Evolutionary conservation across 129 eudicot species (phyloP).

Genomic region (Chrysanthemum makinoi): DNA sequence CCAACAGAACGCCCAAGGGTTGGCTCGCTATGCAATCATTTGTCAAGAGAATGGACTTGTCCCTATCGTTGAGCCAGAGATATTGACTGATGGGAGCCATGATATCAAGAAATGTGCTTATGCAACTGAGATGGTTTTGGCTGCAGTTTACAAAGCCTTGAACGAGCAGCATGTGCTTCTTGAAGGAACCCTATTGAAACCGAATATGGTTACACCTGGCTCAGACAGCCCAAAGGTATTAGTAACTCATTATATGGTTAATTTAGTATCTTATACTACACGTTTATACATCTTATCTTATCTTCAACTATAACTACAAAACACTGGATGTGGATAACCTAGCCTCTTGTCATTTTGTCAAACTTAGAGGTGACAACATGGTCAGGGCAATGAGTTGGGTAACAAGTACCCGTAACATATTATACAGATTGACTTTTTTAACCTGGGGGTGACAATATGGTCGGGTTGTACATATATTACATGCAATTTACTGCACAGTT

Average conservation of each 20-base stretch:
- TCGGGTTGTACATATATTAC: no score
- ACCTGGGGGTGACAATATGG: no score
- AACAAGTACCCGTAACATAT: no score
- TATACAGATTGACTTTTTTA: no score
- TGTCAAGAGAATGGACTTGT: constrained; percentile 94
- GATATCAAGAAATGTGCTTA: constrained; percentile 82
- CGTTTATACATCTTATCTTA: no score
- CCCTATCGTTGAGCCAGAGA: constrained; percentile 91
- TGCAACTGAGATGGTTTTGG: constrained; percentile 77
- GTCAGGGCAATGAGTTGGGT: no score
- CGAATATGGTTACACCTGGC: constrained; percentile 95
- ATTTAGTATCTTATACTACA: neutral
- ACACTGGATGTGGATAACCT: no score
- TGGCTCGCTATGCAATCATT: constrained; percentile 84
- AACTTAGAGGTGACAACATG: no score
- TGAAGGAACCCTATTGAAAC: constrained; percentile 91
- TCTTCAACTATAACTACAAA: no score
- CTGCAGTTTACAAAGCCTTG: constrained; percentile 86
- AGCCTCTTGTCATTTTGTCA: no score
- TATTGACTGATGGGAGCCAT: constrained; percentile 78
- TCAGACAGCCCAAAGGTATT: constrained; percentile 87
- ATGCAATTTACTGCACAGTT: no score
- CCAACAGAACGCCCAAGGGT: constrained; percentile 90
- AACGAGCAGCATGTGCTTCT: constrained; percentile 90
- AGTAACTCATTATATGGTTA: neutral